phyloP scores from a whole-genome alignment of 1,284 basidiomycete genomes.

The Ustilago trichophora region DNA sequence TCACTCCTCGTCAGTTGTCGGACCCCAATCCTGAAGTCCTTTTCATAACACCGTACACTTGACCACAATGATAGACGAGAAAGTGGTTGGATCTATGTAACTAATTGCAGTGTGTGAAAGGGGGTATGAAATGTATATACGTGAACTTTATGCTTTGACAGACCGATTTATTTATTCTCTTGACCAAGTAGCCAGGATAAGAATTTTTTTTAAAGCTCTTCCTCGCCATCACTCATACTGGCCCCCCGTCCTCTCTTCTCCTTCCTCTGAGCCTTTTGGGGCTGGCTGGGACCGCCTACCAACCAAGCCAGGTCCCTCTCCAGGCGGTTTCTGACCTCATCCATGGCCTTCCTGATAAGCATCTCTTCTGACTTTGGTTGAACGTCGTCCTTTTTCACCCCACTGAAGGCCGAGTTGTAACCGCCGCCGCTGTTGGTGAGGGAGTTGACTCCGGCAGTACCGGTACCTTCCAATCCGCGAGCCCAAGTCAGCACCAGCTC shows the following conservation, averaged over 20 bases:
- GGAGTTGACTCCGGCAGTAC: neutral
- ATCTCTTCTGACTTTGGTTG: conserved; percentile 32
- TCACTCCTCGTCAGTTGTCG: neutral
- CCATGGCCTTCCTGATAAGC: conserved; percentile 45
- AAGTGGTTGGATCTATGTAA: too few species aligned
- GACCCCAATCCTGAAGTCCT: too few species aligned
- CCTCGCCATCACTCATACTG: conserved; percentile 45
- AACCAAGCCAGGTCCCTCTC: conserved; percentile 57
- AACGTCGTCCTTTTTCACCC: conserved; percentile 6
- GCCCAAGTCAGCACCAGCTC: conserved; percentile 58
- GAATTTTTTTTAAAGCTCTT: conserved; percentile 37
- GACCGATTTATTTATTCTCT: too few species aligned
- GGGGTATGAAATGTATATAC: neutral
- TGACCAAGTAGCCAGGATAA: too few species aligned
- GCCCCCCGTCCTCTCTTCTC: conserved; percentile 22
- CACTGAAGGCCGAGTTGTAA: neutral
- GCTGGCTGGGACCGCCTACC: conserved; percentile 26
- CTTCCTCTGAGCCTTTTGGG: conserved; percentile 2
- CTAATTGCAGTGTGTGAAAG: too few species aligned
- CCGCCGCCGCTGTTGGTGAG: neutral
- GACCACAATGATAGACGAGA: too few species aligned
- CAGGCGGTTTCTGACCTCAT: conserved; percentile 40
- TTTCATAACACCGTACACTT: too few species aligned
- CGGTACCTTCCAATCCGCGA: conserved; percentile 36
- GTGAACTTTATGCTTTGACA: neutral